These are phyloP conservation scores for Isabelozyma rhagii DNA, from an alignment of 805 yeast genomes.

Conservation along the genomic window DNA sequence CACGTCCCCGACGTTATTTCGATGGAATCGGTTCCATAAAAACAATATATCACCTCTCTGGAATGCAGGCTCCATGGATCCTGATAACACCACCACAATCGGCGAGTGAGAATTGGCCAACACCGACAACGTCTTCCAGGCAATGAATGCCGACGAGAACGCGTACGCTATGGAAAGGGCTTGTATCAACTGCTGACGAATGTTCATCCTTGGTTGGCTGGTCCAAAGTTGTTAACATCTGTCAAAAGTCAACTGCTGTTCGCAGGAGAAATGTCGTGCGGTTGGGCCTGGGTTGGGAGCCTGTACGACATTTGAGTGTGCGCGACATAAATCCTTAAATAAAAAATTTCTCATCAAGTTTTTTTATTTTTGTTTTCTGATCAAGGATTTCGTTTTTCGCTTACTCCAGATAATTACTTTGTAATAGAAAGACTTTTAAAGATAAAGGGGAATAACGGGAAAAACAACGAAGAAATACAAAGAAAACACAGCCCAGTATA, in stretches of 20 bases:
- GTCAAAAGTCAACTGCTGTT: not conserved
- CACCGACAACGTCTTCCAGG: slow-evolving; percentile 81
- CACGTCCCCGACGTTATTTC: slow-evolving; percentile 79
- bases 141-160: slow-evolving; percentile 83
- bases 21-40: slow-evolving; percentile 78
- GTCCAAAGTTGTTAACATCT: not conserved
- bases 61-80: slow-evolving; percentile 99
- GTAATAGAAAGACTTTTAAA: not conserved
- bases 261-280: not conserved
- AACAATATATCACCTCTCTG: slow-evolving; percentile 94
- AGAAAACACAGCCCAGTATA: not conserved
- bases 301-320: not conserved
- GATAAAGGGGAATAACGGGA: no score
- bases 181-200: slow-evolving; percentile 61
- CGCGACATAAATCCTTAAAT: no score
- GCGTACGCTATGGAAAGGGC: slow-evolving; percentile 72
- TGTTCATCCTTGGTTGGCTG: slow-evolving; percentile 40
- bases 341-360: no score
- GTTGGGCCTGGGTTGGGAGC: not conserved
- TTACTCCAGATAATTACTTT: not conserved
- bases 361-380: not conserved
- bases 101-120: slow-evolving; percentile 86
- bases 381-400: not conserved
- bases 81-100: slow-evolving; percentile 92
- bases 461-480: no score